phyloP scores from a whole-genome alignment of 2,329 filamentous ascomycete species.

The Aspergillus fumigatus region DNA sequence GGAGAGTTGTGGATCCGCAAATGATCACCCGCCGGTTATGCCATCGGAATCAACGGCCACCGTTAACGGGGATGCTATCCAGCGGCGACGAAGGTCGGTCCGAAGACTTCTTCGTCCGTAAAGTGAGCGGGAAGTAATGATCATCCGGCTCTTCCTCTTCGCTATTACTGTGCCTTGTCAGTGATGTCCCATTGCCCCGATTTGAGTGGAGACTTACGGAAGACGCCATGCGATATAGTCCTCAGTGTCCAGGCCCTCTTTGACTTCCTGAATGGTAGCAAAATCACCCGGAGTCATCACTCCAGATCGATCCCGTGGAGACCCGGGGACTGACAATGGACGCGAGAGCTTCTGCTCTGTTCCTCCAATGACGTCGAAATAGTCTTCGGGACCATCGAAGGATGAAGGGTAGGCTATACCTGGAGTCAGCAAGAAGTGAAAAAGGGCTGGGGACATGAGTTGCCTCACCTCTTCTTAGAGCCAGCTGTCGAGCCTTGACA shows the following conservation, averaged over 20 bases:
- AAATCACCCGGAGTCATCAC: conserved; percentile 99
- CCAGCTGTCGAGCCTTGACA: conserved; percentile 92
- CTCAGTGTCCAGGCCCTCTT: conserved; percentile 88
- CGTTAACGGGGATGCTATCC: conserved; percentile 32
- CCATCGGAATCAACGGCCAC: conserved; percentile 7
- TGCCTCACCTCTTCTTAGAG: conserved; percentile 62
- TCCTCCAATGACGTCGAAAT: conserved; percentile 85
- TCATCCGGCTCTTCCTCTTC: conserved; percentile 90
- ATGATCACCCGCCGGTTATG: background rate
- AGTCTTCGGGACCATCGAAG: conserved; percentile 71
- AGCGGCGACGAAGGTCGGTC: conserved; percentile 36
- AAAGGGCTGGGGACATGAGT: background rate
- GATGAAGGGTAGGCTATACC: conserved; percentile 73
- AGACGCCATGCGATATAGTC: conserved; percentile 98
- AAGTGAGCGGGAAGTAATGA: conserved; percentile 65
- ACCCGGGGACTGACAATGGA: conserved; percentile 89
- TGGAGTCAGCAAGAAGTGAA: conserved; percentile 11
- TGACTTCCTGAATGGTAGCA: conserved; percentile 89
- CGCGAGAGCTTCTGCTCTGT: conserved; percentile 93
- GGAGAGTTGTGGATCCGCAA: background rate
- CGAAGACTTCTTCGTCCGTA: conserved; percentile 46
- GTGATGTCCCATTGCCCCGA: background rate
- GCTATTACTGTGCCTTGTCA: conserved; percentile 47
- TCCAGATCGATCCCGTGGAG: conserved; percentile 80
- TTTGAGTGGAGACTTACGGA: conserved; percentile 63